Evolutionary conservation across 805 yeast species (phyloP), one percentile per base, ranked within the genome.

Genomic region (Kodamaea kakaduensis): DNA sequence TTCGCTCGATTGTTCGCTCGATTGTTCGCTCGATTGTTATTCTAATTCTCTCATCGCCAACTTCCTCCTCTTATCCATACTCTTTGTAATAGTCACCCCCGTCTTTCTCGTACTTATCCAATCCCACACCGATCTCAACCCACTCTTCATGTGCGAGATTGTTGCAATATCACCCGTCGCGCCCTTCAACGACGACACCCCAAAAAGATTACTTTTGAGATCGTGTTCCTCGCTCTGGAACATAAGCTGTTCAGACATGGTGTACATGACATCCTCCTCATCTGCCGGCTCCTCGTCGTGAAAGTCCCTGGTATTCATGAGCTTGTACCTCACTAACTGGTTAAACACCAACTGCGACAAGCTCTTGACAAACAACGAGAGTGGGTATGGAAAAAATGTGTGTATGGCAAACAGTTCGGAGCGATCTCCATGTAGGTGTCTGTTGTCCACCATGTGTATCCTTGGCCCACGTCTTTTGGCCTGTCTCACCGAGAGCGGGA

Each of bases 331-430:
- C 10, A 49, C 50, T 4, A 51, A 29, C 1, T 49, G 19, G 5
- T 43, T 35, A 36, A 67, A 65, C 0, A 55, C 34, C 1, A 37
- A 17, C 12, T 41, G 32, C 1, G 58, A 25, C 0, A 54, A 5
- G 0, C 49, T 3, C 31, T 50, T 47, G 2, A 64, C 56, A 0
- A 58, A 1, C 3, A 46, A 21, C 10, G 69, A 58, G 8, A 68
- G 18, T 1, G 73, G 73, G 13, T 46, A 46, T 1, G 73, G 74
- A 51, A 67, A 66, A 47, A 67, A 67, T 1, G 73, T 62, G 36
- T 52, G 43, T 9, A 68, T 43, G 9, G 72, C 41, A 41, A 62
- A 61, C 46, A 47, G 58, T 10, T 50, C 58, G 1, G 56, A 51
- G 29, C 59, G 46, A 32, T 52, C 67, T 25, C 58, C 69, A 15